These are phyloP conservation scores for Lentinula boryana DNA, from an alignment of 768 basidiomycete species.

Conservation along the genomic window DNA sequence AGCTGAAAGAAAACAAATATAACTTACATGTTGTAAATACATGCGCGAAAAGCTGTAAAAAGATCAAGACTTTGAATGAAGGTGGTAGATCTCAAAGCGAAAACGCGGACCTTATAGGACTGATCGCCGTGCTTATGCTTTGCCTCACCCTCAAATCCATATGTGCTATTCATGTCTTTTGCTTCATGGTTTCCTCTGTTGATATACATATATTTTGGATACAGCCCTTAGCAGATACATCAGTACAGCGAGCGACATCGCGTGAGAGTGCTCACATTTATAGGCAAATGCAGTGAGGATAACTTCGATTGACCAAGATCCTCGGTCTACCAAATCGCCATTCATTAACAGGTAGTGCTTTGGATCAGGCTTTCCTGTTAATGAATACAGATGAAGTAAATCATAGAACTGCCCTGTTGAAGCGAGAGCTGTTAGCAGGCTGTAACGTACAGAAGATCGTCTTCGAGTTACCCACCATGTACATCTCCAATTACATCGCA, in stretches of 20 bases:
- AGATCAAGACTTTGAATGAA: not conserved
- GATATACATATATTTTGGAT: constrained; percentile 84
- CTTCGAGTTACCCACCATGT: constrained; percentile 54
- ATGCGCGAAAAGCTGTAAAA: constrained; percentile 76
- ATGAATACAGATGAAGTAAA: constrained; percentile 75
- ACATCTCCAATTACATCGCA: constrained; percentile 96
- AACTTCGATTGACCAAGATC: constrained; percentile 93
- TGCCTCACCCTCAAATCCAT: constrained; percentile 93
- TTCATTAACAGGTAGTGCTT: constrained; percentile 89
- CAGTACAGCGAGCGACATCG: not conserved
- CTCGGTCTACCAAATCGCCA: constrained; percentile 95
- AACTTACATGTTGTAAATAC: constrained; percentile 83
- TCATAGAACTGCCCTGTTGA: constrained; percentile 88
- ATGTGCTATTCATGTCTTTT: constrained; percentile 93
- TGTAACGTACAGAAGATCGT: not conserved
- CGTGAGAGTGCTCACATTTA: constrained; percentile 59
- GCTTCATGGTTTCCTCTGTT: constrained; percentile 98
- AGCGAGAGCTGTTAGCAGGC: not conserved
- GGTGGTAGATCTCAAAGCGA: not conserved
- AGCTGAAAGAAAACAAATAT: no score
- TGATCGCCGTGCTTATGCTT: constrained; percentile 97
- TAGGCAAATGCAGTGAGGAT: constrained; percentile 90
- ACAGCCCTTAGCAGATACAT: constrained; percentile 63
- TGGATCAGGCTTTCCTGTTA: constrained; percentile 81
- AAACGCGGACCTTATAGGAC: constrained; percentile 69